Base-by-base conservation (phyloP, 75 land plant species). In the Selaginella moellendorffii region DNA sequence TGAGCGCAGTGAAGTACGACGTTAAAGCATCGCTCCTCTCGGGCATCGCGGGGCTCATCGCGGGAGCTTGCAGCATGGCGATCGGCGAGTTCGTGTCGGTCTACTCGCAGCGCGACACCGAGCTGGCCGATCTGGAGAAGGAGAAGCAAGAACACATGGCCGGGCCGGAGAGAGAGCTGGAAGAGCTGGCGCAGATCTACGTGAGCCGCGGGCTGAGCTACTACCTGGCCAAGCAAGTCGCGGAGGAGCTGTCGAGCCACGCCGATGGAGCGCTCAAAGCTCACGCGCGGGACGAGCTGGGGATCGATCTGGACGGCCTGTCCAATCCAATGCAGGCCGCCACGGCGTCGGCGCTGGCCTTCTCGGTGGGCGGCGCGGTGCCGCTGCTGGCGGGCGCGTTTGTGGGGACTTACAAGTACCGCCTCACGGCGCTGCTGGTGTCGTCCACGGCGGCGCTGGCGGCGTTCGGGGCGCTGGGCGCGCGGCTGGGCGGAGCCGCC, bases 31-130 rank as follows among this genome's bases (percentile, higher is more conserved):
- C 77, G 81, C 63, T 86, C 8, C 28, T 90, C 9, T 78, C 85
- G 2, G 96, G 92, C 9, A 70, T 90, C 30, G 96, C 92, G 0
- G 91, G 85, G 5, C 78, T 90, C 10, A 72, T 90, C 0, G 92
- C 88, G 0, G 96, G 96, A 0, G 96, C 96, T 0, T 83, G 92
- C 52, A 79, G 83, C 65, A 90, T 90, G 96, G 92, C 87, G 52
- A 90, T 90, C 10, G 92, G 96, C 0, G 92, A 90, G 74, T 90
- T 82, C 56, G 87, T 90, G 26, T 90, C 96, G 0, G 92, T 90
- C 9, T 84, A 79, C 69, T 78, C 91, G 0, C 96, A 90, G 59
- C 52, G 77, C 2, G 96, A 90, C 62, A 76, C 75, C 2, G 87
- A 89, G 65, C 18, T 81, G 22, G 59, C 59, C 8, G 46, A 36